phyloP scores from a whole-genome alignment of 208 protist genomes.

The Acanthamoeba quina region DNA sequence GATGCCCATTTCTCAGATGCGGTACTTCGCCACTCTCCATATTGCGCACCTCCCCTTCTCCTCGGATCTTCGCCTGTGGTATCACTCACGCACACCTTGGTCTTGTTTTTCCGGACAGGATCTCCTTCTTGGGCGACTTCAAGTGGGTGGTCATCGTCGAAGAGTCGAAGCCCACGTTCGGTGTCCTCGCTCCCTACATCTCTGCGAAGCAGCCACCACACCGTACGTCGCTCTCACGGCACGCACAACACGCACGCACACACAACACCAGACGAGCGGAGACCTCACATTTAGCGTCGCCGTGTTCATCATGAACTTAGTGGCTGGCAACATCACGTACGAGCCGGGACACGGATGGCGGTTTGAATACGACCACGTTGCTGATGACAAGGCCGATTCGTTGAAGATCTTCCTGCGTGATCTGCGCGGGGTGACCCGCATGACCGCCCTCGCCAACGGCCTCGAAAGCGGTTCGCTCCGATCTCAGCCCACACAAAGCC shows the following conservation, averaged over 20 bases:
- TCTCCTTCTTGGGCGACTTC: conserved; percentile 47
- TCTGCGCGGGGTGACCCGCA: conserved; percentile 36
- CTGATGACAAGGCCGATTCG: conserved; percentile 23
- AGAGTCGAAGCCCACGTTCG: conserved; percentile 4
- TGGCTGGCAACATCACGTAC: conserved; percentile 13
- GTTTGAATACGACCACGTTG: conserved; percentile 52
- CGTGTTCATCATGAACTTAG: background rate
- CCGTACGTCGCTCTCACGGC: background rate
- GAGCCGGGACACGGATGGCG: background rate
- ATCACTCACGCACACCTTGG: background rate
- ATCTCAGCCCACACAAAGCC: background rate
- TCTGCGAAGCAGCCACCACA: background rate
- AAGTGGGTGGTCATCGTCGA: conserved; percentile 33
- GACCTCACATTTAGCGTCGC: background rate
- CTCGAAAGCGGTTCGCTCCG: background rate
- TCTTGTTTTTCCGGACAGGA: background rate
- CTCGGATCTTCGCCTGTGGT: no score
- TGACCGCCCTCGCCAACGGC: conserved; percentile 38
- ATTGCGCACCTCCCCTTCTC: background rate
- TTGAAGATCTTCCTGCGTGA: conserved; percentile 46
- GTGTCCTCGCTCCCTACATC: background rate
- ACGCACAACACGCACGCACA: background rate
- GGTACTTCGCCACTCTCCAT: background rate
- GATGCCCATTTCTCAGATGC: conserved; percentile 51
- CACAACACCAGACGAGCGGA: no score